Conservation (phyloP, 2,329 filamentous ascomycete species). For the Phoma sp. region DNA sequence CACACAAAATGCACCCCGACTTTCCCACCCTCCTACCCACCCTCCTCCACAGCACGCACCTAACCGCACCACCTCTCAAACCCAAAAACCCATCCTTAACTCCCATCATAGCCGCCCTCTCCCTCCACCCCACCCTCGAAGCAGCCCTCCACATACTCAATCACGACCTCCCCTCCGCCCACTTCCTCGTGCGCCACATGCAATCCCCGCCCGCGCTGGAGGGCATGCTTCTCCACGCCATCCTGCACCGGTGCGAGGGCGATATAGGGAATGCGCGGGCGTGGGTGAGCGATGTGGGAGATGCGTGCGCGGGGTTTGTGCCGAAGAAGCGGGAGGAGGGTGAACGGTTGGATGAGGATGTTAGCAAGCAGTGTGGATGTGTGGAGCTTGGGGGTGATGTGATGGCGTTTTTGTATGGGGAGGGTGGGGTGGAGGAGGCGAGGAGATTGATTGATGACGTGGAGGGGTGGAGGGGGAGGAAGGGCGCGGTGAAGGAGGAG, state of each 20-base stretch:
- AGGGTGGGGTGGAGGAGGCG: conserved; percentile 17
- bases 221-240: conserved; percentile 60
- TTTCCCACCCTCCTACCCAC: conserved; percentile 9
- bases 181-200: conserved; percentile 63
- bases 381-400: conserved; percentile 16
- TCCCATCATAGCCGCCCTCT: conserved; percentile 35
- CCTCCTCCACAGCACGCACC: conserved; percentile 25
- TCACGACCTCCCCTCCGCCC: conserved; percentile 57
- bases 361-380: conserved; percentile 9
- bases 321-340: conserved; percentile 31
- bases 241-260: conserved; percentile 61
- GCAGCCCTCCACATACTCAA: conserved; percentile 61
- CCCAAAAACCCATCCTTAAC: conserved; percentile 23
- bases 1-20: background rate
- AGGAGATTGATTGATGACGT: conserved; percentile 46
- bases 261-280: conserved; percentile 58
- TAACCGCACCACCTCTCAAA: conserved; percentile 23
- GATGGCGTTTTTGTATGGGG: conserved; percentile 31
- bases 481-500: conserved; percentile 18
- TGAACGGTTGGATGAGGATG: conserved; percentile 22
- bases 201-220: conserved; percentile 58
- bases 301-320: conserved; percentile 43
- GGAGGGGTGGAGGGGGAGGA: conserved; percentile 47
- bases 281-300: conserved; percentile 57
- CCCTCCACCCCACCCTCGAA: conserved; percentile 59